Evolutionary conservation across 148 eudicot genomes (phyloP).

Genomic region (Drosera capensis): DNA sequence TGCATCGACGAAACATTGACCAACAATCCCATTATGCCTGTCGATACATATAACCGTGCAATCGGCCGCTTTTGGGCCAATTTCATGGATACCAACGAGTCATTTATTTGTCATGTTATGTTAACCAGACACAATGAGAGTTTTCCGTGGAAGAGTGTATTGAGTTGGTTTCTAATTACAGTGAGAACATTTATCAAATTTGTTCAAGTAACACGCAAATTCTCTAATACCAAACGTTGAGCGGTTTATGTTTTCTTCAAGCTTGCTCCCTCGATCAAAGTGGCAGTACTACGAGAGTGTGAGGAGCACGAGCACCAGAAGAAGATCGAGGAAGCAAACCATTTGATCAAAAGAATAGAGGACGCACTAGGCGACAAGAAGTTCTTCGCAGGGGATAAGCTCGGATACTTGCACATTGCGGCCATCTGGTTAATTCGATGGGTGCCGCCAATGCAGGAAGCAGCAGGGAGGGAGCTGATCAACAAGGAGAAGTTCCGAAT

Average conservation of each 20-base stretch:
- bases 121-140: too few species aligned
- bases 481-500: slow-evolving; percentile 16
- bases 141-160: too few species aligned
- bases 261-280: not conserved
- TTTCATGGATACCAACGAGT: slow-evolving; percentile 9
- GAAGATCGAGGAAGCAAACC: slow-evolving; percentile 10
- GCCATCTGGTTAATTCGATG: slow-evolving; percentile 8
- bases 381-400: slow-evolving; percentile 14
- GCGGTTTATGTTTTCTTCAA: not conserved
- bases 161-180: too few species aligned
- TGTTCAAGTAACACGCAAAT: too few species aligned
- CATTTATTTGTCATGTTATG: not conserved
- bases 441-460: slow-evolving; percentile 10
- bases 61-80: slow-evolving; percentile 37
- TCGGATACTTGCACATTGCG: slow-evolving; percentile 12
- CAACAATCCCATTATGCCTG: slow-evolving; percentile 20
- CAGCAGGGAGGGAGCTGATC: slow-evolving; percentile 5
- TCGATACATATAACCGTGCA: slow-evolving; percentile 25
- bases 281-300: not conserved
- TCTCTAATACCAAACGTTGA: not conserved
- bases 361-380: slow-evolving; percentile 13
- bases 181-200: too few species aligned
- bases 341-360: slow-evolving; percentile 8
- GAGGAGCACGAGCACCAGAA: slow-evolving; percentile 8
- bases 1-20: slow-evolving; percentile 34